Conservation (phyloP, 345 rosid genomes). For the Anacardium occidentale region DNA sequence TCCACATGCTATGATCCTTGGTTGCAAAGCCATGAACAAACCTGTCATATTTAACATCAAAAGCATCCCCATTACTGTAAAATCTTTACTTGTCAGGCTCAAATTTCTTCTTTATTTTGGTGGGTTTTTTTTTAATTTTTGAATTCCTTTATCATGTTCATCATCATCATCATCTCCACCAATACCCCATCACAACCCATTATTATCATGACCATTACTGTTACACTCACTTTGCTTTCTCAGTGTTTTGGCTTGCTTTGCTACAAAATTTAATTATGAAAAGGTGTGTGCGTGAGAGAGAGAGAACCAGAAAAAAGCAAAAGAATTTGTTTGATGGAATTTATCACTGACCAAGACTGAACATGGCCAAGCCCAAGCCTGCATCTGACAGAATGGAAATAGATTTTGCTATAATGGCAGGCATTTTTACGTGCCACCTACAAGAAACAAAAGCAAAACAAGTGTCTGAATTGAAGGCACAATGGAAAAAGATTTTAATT, state of each 20-base stretch:
- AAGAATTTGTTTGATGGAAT: constrained; percentile 8
- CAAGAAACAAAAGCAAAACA: constrained; percentile 18
- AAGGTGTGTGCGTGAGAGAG: constrained; percentile 10
- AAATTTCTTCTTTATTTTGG: background rate
- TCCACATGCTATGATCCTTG: constrained; percentile 99
- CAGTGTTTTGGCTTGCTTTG: constrained; percentile 27
- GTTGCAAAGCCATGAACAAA: constrained; percentile 99
- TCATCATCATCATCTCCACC: constrained; percentile 27
- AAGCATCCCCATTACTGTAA: constrained; percentile 24
- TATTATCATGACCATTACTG: constrained; percentile 29
- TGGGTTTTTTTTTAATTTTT: background rate
- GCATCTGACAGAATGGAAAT: constrained; percentile 99
- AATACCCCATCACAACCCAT: constrained; percentile 23
- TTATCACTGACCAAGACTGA: constrained; percentile 93
- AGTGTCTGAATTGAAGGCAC: constrained; percentile 13
- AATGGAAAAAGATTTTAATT: background rate
- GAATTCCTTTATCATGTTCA: constrained; percentile 20
- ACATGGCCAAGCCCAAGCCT: constrained; percentile 99
- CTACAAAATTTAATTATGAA: constrained; percentile 35
- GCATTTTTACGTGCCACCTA: constrained; percentile 96
- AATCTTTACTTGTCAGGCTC: constrained; percentile 18
- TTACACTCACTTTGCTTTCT: constrained; percentile 21
- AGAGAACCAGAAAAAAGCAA: constrained; percentile 8
- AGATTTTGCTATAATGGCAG: constrained; percentile 90
- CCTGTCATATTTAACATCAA: constrained; percentile 47